Evolutionary conservation across 257 asterid species (phyloP).

Genomic region (Paulownia fortunei): DNA sequence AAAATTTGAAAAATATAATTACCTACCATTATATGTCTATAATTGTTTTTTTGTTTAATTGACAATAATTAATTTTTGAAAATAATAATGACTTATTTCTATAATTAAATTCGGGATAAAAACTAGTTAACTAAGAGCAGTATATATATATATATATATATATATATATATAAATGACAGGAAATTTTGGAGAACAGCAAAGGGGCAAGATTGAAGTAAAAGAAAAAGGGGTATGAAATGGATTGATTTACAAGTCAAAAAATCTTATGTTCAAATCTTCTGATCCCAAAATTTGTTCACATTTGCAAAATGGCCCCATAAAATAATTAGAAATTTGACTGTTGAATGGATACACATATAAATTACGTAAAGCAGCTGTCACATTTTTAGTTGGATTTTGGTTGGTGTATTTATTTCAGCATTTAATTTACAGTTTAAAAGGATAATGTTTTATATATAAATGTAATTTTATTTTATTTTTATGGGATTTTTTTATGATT

Average conservation of each 20-base stretch:
- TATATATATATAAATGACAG: too few species aligned
- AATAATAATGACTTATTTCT: too few species aligned
- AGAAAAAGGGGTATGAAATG: background rate
- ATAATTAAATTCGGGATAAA: too few species aligned
- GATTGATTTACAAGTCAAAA: background rate
- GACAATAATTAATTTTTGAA: too few species aligned
- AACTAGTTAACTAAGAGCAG: too few species aligned
- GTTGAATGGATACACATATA: background rate
- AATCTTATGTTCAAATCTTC: background rate
- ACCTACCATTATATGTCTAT: too few species aligned
- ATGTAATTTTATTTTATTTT: too few species aligned
- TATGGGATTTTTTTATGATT: background rate
- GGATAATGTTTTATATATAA: slow-evolving; percentile 13
- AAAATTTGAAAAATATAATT: too few species aligned
- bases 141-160: too few species aligned
- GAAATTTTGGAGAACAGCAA: background rate
- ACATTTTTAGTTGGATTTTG: background rate
- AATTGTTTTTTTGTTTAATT: too few species aligned
- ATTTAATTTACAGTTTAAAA: background rate
- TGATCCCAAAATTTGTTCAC: slow-evolving; percentile 21
- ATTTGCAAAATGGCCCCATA: background rate
- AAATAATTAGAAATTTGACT: background rate
- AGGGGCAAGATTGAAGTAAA: background rate
- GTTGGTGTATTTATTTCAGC: background rate
- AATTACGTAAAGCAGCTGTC: slow-evolving; percentile 6